phyloP scores from a whole-genome alignment of 78 protist genomes.

The slime mould (Dictyostelium discoideum) region DNA sequence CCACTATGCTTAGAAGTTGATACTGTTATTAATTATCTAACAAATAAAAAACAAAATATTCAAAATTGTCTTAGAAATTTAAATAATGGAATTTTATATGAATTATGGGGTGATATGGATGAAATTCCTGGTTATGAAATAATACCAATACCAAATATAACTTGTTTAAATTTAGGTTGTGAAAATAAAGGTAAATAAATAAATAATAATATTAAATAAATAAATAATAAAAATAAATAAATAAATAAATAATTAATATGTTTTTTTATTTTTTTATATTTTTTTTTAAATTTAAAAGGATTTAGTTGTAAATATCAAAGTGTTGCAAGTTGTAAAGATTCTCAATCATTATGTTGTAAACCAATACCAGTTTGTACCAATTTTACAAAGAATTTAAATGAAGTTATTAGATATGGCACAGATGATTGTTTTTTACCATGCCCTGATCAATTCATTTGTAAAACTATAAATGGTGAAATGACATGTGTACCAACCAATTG shows the following conservation, averaged over 20 bases:
- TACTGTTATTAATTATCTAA: background rate
- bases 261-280: background rate
- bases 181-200: background rate
- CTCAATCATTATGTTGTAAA: background rate
- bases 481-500: slow-evolving; percentile 36
- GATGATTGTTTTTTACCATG: background rate
- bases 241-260: no score
- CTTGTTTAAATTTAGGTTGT: slow-evolving; percentile 14
- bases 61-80: background rate
- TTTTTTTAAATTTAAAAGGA: background rate
- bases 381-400: background rate
- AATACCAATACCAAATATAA: background rate
- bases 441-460: slow-evolving; percentile 5
- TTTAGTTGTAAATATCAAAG: background rate
- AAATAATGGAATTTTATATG: background rate
- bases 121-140: background rate
- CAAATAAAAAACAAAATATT: background rate
- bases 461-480: background rate
- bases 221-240: background rate
- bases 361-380: background rate
- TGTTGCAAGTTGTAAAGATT: background rate
- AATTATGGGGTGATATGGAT: background rate
- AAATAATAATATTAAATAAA: background rate
- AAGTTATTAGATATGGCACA: background rate
- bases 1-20: slow-evolving; percentile 19